Conservation (phyloP, 495 filamentous ascomycete genomes). For the Tuber borchii region DNA sequence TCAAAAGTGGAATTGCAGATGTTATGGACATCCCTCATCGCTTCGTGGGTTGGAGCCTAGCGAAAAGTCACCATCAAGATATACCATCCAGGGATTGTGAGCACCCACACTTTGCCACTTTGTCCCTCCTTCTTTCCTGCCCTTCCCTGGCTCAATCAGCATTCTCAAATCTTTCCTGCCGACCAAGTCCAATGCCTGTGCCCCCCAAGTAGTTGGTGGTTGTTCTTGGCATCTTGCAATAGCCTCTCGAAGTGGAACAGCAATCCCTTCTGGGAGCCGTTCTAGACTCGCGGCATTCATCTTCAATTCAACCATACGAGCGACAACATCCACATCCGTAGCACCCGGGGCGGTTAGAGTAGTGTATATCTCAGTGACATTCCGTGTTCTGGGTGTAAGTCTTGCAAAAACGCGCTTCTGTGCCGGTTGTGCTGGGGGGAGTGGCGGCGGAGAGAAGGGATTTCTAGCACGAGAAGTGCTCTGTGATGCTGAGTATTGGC, state of each 20-base stretch:
- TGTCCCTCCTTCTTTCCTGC: slow-evolving; percentile 35
- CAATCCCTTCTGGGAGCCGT: slow-evolving; percentile 74
- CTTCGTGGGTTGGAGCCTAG: slow-evolving; percentile 57
- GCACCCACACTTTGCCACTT: slow-evolving; percentile 39
- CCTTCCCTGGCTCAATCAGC: slow-evolving; percentile 53
- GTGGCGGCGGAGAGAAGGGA: slow-evolving; percentile 38
- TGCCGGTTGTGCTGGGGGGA: slow-evolving; percentile 25
- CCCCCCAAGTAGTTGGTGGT: slow-evolving; percentile 70
- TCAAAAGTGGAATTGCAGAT: slow-evolving; percentile 60
- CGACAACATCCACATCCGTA: slow-evolving; percentile 50
- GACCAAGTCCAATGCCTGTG: slow-evolving; percentile 63
- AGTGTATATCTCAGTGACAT: slow-evolving; percentile 54
- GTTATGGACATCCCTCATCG: slow-evolving; percentile 65
- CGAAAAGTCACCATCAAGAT: slow-evolving; percentile 11
- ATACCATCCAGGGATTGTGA: not conserved
- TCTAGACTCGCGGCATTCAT: slow-evolving; percentile 58
- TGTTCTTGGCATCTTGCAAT: slow-evolving; percentile 72
- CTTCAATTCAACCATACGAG: slow-evolving; percentile 56
- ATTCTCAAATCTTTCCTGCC: slow-evolving; percentile 73
- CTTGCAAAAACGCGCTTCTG: slow-evolving; percentile 40
- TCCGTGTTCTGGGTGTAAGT: slow-evolving; percentile 60
- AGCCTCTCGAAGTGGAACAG: slow-evolving; percentile 71
- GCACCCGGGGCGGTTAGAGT: slow-evolving; percentile 41
- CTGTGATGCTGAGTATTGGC: slow-evolving; percentile 38
- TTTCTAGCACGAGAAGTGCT: slow-evolving; percentile 34